A percentile compares a stretch with the other conserved stretches of the same genome.
phyloP scores from a whole-genome alignment of 768 basidiomycete genomes.

The Lactarius akahatsu region DNA sequence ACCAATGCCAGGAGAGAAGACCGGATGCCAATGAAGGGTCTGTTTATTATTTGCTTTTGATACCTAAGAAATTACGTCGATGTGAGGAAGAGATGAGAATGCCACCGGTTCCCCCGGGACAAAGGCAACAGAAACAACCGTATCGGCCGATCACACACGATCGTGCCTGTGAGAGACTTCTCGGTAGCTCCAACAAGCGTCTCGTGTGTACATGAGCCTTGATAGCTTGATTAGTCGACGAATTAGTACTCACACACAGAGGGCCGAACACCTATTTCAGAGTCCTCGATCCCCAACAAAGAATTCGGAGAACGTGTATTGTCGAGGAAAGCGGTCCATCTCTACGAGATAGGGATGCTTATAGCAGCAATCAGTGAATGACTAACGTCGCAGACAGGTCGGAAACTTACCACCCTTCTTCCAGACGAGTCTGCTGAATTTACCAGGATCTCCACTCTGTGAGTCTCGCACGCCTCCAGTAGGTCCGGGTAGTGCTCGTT shows the following conservation, averaged over 20 bases:
- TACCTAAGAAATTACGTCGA: not conserved
- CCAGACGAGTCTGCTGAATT: constrained; percentile 3
- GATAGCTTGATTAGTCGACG: not conserved
- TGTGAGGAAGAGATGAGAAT: not conserved
- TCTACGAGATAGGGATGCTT: constrained; percentile 18
- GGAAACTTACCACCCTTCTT: constrained; percentile 10
- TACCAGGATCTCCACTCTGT: constrained; percentile 10
- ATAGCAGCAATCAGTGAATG: not conserved
- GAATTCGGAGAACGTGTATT: constrained; percentile 15
- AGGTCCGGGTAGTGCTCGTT: constrained; percentile 11
- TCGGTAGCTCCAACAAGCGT: not conserved
- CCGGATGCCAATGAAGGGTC: not conserved
- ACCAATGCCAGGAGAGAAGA: not conserved
- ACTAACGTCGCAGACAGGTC: not conserved
- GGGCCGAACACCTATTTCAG: not conserved
- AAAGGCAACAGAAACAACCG: not conserved
- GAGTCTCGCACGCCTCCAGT: constrained; percentile 2
- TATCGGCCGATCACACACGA: not conserved
- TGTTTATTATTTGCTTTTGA: not conserved
- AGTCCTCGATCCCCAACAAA: not conserved
- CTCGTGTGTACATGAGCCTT: not conserved
- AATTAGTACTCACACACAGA: not conserved
- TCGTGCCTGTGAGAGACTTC: not conserved
- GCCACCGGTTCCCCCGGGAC: not conserved
- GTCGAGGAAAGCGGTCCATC: constrained; percentile 24